These are phyloP conservation scores for Leccinum imitatum DNA, from an alignment of 768 basidiomycete genomes.

Conservation along the genomic window DNA sequence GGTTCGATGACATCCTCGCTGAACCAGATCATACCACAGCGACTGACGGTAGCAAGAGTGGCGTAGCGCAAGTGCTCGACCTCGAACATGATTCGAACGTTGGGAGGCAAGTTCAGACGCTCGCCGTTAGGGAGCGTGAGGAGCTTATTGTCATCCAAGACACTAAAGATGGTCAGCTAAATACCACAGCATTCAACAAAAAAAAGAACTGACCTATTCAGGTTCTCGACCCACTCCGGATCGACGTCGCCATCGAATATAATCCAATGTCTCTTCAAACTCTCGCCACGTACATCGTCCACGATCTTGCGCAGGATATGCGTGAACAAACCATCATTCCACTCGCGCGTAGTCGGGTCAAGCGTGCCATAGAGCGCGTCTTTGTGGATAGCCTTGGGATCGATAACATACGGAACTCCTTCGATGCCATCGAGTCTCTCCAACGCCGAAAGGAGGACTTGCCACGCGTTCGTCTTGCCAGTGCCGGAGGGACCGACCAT, in stretches of 20 bases:
- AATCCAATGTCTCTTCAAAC: slow-evolving; percentile 96
- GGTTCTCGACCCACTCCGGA: slow-evolving; percentile 99
- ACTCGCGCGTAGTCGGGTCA: slow-evolving; percentile 96
- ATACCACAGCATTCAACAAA: neutral
- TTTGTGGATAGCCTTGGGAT: slow-evolving; percentile 99
- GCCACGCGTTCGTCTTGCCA: slow-evolving; percentile 98
- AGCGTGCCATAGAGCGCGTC: slow-evolving; percentile 96
- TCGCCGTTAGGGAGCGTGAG: slow-evolving; percentile 97
- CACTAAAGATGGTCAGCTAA: slow-evolving; percentile 49
- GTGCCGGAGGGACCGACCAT: slow-evolving; percentile 98
- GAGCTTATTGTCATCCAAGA: slow-evolving; percentile 97
- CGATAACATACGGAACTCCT: slow-evolving; percentile 94
- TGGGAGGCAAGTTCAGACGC: slow-evolving; percentile 92
- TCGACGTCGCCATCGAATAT: slow-evolving; percentile 99
- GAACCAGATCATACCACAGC: slow-evolving; percentile 99
- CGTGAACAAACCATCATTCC: slow-evolving; percentile 99
- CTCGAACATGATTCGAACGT: slow-evolving; percentile 99
- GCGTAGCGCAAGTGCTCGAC: slow-evolving; percentile 98
- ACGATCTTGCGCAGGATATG: slow-evolving; percentile 97
- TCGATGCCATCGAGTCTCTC: slow-evolving; percentile 90
- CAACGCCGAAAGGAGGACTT: slow-evolving; percentile 85
- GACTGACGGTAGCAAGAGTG: slow-evolving; percentile 97
- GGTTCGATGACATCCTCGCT: slow-evolving; percentile 94
- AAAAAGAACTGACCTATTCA: slow-evolving; percentile 76
- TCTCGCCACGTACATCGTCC: slow-evolving; percentile 97